Percentiles rank a stretch among this genome's conserved stretches.
Conservation (phyloP, 2,329 filamentous ascomycete genomes). For the Botrytis aclada region DNA sequence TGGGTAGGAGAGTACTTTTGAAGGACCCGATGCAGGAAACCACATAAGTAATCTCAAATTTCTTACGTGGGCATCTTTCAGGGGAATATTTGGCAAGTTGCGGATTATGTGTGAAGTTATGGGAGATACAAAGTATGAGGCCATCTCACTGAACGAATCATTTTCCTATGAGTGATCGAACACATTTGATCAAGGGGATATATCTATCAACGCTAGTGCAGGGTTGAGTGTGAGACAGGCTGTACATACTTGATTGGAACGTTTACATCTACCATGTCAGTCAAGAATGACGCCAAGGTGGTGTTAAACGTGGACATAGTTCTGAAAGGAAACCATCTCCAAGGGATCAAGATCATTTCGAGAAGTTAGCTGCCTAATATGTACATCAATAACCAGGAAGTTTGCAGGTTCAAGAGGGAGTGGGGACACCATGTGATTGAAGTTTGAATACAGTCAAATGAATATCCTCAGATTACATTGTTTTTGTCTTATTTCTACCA, state of each 20-base stretch:
- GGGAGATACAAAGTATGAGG: background rate
- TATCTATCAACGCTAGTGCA: background rate
- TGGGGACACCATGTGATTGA: background rate
- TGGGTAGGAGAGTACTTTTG: background rate
- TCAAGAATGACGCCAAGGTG: background rate
- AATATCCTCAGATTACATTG: background rate
- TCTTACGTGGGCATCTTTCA: background rate
- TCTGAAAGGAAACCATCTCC: background rate
- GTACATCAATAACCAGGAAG: background rate
- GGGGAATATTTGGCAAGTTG: background rate
- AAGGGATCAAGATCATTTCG: background rate
- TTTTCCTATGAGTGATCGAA: background rate
- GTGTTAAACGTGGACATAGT: background rate
- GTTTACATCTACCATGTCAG: background rate
- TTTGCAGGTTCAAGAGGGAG: background rate
- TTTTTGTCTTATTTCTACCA: background rate
- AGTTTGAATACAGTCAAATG: background rate
- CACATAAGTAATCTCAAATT: background rate
- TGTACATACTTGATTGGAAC: too few species aligned
- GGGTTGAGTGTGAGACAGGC: background rate
- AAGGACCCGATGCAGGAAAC: background rate
- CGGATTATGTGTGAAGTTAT: background rate
- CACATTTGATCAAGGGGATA: background rate
- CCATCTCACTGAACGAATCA: background rate
- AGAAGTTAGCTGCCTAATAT: background rate